A percentile compares a stretch with the other conserved stretches of the same genome.
phyloP scores from a whole-genome alignment of 345 rosid genomes.

The Murraya koenigii region DNA sequence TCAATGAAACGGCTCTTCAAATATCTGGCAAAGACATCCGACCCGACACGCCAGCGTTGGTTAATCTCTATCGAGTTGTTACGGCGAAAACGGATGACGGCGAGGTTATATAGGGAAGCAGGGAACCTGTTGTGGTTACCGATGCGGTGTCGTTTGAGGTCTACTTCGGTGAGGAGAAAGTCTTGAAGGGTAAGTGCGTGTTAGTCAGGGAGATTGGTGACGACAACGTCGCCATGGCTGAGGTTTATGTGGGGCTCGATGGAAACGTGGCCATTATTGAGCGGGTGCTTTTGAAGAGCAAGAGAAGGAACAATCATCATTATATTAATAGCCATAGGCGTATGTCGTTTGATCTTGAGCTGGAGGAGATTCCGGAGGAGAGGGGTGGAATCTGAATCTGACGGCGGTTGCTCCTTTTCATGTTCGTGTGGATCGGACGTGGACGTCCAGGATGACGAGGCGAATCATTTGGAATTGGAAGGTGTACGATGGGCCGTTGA shows the following conservation, averaged over 20 bases:
- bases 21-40: constrained; percentile 59
- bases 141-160: constrained; percentile 77
- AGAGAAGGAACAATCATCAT: constrained; percentile 14
- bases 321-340: not conserved
- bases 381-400: constrained; percentile 31
- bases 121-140: constrained; percentile 52
- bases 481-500: constrained; percentile 77
- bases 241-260: constrained; percentile 61
- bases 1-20: constrained; percentile 46
- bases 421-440: constrained; percentile 32
- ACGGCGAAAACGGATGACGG: constrained; percentile 25
- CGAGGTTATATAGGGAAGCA: constrained; percentile 52
- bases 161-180: constrained; percentile 57
- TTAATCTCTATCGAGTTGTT: constrained; percentile 59
- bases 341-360: constrained; percentile 21
- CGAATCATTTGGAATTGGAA: constrained; percentile 43
- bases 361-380: constrained; percentile 87
- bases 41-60: constrained; percentile 56
- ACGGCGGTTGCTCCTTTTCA: constrained; percentile 39
- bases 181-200: constrained; percentile 57
- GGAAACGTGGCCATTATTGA: constrained; percentile 48
- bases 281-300: constrained; percentile 37
- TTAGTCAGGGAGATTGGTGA: constrained; percentile 24
- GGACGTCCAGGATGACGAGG: constrained; percentile 15
- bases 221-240: constrained; percentile 24